A percentile compares a stretch with the other conserved stretches of the same genome.
phyloP scores from a whole-genome alignment of 2,329 filamentous ascomycete genomes.

The Pseudogymnoascus sp. region DNA sequence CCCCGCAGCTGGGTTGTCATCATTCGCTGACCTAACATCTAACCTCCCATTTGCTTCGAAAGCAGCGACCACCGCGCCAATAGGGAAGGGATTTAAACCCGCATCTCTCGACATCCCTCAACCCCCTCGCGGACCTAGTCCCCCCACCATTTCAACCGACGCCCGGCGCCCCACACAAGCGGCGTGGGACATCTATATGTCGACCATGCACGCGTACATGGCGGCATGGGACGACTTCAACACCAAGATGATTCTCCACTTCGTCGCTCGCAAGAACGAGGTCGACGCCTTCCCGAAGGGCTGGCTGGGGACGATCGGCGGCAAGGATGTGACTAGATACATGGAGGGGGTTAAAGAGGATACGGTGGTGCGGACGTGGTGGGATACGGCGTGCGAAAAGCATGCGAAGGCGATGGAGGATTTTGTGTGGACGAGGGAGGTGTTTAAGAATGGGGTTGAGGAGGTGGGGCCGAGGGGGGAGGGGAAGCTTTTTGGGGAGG shows the following conservation, averaged over 20 bases:
- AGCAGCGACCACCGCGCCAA: conserved; percentile 35
- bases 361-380: conserved; percentile 50
- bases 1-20: conserved; percentile 40
- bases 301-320: conserved; percentile 35
- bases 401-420: conserved; percentile 52
- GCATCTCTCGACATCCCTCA: conserved; percentile 26
- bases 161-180: conserved; percentile 36
- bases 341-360: conserved; percentile 55
- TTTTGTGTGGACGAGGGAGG: conserved; percentile 42
- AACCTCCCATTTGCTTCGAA: conserved; percentile 49
- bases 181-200: conserved; percentile 43
- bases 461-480: background rate
- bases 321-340: conserved; percentile 48
- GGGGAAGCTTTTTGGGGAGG: background rate
- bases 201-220: conserved; percentile 47
- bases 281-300: conserved; percentile 23
- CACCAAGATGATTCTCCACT: conserved; percentile 46
- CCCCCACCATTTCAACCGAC: conserved; percentile 36
- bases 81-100: conserved; percentile 33
- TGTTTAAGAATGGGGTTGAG: conserved; percentile 28
- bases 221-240: conserved; percentile 43
- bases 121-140: conserved; percentile 41
- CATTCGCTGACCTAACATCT: conserved; percentile 47
- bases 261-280: conserved; percentile 41
- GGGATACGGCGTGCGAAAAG: conserved; percentile 49